These are phyloP conservation scores for Paraphoma sp. DNA, from an alignment of 2,329 filamentous ascomycete species.

Conservation along the genomic window DNA sequence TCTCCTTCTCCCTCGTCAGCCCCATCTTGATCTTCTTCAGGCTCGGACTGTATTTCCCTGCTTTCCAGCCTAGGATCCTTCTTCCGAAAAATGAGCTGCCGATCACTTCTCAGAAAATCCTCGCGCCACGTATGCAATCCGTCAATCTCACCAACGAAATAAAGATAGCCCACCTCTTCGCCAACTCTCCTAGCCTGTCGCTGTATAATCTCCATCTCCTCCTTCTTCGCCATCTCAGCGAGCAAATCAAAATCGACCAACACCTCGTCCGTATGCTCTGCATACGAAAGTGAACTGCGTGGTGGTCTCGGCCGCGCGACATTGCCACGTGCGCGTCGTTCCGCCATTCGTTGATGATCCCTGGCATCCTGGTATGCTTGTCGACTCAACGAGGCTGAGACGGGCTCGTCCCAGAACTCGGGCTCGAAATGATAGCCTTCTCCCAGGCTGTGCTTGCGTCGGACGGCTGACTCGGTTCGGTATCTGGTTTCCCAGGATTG, in stretches of 20 bases:
- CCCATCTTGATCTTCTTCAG: slow-evolving; percentile 1
- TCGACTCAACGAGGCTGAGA: slow-evolving; percentile 13
- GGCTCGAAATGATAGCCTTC: slow-evolving; percentile 15
- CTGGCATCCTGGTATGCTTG: slow-evolving; percentile 5
- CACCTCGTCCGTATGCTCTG: slow-evolving; percentile 23
- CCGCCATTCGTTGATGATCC: slow-evolving; percentile 11
- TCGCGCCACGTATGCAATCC: slow-evolving; percentile 19
- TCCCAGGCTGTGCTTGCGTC: slow-evolving; percentile 27
- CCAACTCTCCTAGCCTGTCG: slow-evolving; percentile 15
- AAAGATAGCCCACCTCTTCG: slow-evolving; percentile 36
- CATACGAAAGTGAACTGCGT: slow-evolving; percentile 29
- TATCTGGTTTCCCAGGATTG: slow-evolving; percentile 15
- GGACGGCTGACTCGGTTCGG: slow-evolving; percentile 26
- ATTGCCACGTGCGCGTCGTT: slow-evolving; percentile 20
- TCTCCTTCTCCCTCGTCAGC: slow-evolving; percentile 6
- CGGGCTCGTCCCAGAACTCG: slow-evolving; percentile 26
- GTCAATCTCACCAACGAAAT: slow-evolving; percentile 26
- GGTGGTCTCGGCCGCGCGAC: slow-evolving; percentile 14
- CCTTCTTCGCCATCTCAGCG: slow-evolving; percentile 12
- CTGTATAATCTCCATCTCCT: slow-evolving; percentile 17
- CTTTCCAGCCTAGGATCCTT: neutral
- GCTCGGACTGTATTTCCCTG: neutral
- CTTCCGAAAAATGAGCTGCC: slow-evolving; percentile 19
- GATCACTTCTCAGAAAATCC: slow-evolving; percentile 24
- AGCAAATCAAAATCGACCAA: slow-evolving; percentile 13